Conservation (phyloP, 1,284 basidiomycete species). For the Wolfiporia cocos region DNA sequence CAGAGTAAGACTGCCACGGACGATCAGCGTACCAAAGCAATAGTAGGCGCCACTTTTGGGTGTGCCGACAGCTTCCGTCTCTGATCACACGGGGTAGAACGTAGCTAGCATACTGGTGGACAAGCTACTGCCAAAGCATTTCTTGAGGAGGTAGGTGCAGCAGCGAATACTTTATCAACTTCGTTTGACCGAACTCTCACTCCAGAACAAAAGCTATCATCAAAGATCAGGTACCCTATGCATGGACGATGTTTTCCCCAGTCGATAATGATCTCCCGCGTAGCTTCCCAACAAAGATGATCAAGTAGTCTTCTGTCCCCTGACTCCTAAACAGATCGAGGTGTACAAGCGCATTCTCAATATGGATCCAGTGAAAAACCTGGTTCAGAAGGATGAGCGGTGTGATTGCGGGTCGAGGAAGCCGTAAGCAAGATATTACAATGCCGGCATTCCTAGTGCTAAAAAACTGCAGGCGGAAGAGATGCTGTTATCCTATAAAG, state of each 20-base stretch:
- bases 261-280: slow-evolving; percentile 1
- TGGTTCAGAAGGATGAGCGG: slow-evolving; percentile 59
- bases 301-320: slow-evolving; percentile 84
- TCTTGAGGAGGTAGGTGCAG: slow-evolving; percentile 69
- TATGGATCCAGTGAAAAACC: slow-evolving; percentile 55
- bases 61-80: not conserved
- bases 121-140: slow-evolving; percentile 68
- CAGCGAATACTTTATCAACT: not conserved
- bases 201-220: slow-evolving; percentile 79
- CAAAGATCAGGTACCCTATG: slow-evolving; percentile 47
- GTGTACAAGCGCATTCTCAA: slow-evolving; percentile 69
- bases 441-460: not conserved
- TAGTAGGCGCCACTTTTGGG: slow-evolving; percentile 33
- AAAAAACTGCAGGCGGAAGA: slow-evolving; percentile 41
- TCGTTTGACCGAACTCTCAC: too few relatives aligned
- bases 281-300: slow-evolving; percentile 80
- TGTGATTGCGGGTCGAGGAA: slow-evolving; percentile 66
- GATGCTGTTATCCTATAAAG: slow-evolving; percentile 59
- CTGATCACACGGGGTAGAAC: slow-evolving; percentile 24
- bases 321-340: slow-evolving; percentile 58
- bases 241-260: too few relatives aligned
- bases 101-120: slow-evolving; percentile 57
- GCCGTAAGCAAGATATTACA: slow-evolving; percentile 31
- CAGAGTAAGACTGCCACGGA: slow-evolving; percentile 63
- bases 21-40: slow-evolving; percentile 51